Conservation (phyloP, 805 yeast species). For the Hanseniaspora nectarophila region DNA sequence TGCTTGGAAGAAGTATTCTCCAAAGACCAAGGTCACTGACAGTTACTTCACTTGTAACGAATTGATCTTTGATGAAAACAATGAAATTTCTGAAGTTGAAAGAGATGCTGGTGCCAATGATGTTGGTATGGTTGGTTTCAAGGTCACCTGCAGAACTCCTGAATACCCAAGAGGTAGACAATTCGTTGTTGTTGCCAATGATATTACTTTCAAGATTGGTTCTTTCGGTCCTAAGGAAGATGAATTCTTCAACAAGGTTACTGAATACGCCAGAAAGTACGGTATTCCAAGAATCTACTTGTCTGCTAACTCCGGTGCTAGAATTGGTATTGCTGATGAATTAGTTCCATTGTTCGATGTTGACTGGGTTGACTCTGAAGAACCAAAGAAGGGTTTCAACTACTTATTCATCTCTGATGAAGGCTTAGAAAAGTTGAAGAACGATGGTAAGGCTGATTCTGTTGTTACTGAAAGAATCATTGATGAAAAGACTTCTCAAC, state of each 20-base stretch:
- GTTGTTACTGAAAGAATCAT: slow-evolving; percentile 69
- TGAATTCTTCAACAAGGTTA: slow-evolving; percentile 77
- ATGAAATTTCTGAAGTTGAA: slow-evolving; percentile 68
- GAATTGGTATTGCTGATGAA: slow-evolving; percentile 97
- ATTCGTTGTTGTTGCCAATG: slow-evolving; percentile 86
- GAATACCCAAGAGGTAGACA: slow-evolving; percentile 96
- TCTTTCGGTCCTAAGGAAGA: slow-evolving; percentile 98
- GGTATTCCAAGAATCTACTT: slow-evolving; percentile 94
- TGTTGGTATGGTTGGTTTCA: slow-evolving; percentile 97
- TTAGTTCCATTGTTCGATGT: slow-evolving; percentile 78
- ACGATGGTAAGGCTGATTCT: slow-evolving; percentile 46
- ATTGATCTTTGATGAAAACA: slow-evolving; percentile 70
- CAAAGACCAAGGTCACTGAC: slow-evolving; percentile 51
- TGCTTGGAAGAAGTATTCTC: slow-evolving; percentile 65
- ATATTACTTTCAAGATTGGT: slow-evolving; percentile 95
- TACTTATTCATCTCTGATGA: slow-evolving; percentile 73
- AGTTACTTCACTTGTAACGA: slow-evolving; percentile 71
- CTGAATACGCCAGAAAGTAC: slow-evolving; percentile 75
- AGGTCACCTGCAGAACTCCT: slow-evolving; percentile 81
- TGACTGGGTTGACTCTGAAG: slow-evolving; percentile 73
- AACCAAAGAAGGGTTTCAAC: slow-evolving; percentile 76
- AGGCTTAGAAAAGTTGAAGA: slow-evolving; percentile 44
- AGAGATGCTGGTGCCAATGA: slow-evolving; percentile 95
- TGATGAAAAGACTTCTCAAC: slow-evolving; percentile 46
- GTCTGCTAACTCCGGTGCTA: slow-evolving; percentile 98